Evolutionary conservation across 2,329 filamentous ascomycete species (phyloP), one percentile per base, ranked within the genome.

Genomic region (Nemania sp.): DNA sequence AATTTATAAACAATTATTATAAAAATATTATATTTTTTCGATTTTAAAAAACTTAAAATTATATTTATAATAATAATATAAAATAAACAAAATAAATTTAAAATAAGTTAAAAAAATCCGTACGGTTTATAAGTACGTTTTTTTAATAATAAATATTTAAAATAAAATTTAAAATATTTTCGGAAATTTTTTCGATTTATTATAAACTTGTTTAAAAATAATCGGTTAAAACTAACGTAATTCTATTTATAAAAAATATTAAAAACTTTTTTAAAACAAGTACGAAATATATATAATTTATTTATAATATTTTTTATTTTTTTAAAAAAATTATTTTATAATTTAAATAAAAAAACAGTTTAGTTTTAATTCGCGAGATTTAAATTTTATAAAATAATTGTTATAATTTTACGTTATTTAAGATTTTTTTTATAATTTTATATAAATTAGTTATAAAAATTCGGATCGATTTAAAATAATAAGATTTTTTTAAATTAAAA

Each of bases 391-490:
- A 3, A 19, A 6, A 37, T 37, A 19, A 19, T 6, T 5, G 5
- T 34, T 26, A 49, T 22, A 2, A 49, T 37, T 15, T 43, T 22
- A 14, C 23, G 39, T 45, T 43, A 54, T 49, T 49, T 54, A 22
- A 39, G 11, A n/a, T 53, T 36, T 53, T 53, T 41, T 28, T 15
- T 24, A 47, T 53, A 53, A 8, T 20, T 45, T 14, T 45, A 23
- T 30, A 37, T 30, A 28, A 51, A 6, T 26, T 49, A 19, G 8
- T 6, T 37, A 19, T 37, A 19, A 37, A 37, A 37, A 6, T 37
- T 37, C 7, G 20, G 15, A 37, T 19, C 17, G 5, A 37, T 37
- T 37, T 37, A 37, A 6, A 37, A 6, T 37, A 37, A 20, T 28
- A 28, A 28, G 12, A 28, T 28, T 33, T 33, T 6, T 17, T 37